phyloP scores from a whole-genome alignment of 2,329 filamentous ascomycete species.

The Claviceps pusilla region DNA sequence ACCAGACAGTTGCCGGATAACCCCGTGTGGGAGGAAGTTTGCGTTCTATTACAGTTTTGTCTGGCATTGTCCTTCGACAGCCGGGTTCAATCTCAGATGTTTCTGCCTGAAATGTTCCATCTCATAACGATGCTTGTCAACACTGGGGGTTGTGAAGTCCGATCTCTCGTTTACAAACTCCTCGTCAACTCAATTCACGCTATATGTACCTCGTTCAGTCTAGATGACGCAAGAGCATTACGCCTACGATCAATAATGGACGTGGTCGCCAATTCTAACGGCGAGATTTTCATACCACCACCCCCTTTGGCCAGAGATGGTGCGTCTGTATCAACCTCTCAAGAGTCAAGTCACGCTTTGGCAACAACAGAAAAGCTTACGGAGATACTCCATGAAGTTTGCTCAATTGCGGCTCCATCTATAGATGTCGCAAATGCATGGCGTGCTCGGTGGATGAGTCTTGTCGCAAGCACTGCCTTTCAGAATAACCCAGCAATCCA shows the following conservation, averaged over 20 bases:
- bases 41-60: constrained; percentile 50
- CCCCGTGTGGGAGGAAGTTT: constrained; percentile 54
- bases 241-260: constrained; percentile 42
- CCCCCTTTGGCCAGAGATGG: constrained; percentile 33
- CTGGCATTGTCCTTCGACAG: constrained; percentile 53
- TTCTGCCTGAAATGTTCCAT: constrained; percentile 54
- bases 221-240: constrained; percentile 43
- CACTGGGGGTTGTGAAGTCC: constrained; percentile 42
- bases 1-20: constrained; percentile 52
- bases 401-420: constrained; percentile 46
- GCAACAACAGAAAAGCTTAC: constrained; percentile 47
- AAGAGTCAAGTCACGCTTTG: constrained; percentile 37
- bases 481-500: constrained; percentile 60
- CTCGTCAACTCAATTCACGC: constrained; percentile 54
- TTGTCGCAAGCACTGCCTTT: constrained; percentile 57
- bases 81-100: constrained; percentile 51
- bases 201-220: constrained; percentile 47
- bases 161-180: constrained; percentile 45
- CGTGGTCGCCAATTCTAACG: constrained; percentile 42
- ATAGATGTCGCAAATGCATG: constrained; percentile 52
- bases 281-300: constrained; percentile 41
- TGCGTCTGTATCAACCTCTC: constrained; percentile 36
- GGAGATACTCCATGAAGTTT: constrained; percentile 47
- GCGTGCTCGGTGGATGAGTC: constrained; percentile 59
- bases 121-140: constrained; percentile 57